Base-by-base conservation (phyloP, 192 early-diverging fungal species). In the Coemansia erecta region DNA sequence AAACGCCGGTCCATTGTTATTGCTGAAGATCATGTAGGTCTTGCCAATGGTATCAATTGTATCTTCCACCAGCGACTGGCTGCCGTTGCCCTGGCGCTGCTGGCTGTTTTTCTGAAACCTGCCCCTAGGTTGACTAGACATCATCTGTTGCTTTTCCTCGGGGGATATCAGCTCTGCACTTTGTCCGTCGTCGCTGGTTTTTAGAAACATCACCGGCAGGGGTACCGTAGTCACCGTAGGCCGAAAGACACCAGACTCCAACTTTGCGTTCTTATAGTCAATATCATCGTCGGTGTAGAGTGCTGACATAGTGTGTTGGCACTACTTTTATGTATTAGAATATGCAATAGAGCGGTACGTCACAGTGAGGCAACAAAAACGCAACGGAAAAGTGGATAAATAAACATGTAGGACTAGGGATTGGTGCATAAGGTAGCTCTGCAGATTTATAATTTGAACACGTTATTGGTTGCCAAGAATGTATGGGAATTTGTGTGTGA, bases 251-350 rank as follows among this genome's bases (percentile, higher is more conserved):
- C 61, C 57, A 9, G 64, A 64, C 0, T 60, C 44, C 13, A 70
- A 12, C 33, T 46, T 58, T 24, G 68, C 67, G 45, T 42, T 46
- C 13, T 40, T 52, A 45, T 71, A 77, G 35, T 35, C 52, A 6
- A 65, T 64, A 10, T 77, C 74, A 15, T 55, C 53, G 41, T 77
- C 68, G 11, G 64, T 61, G 53, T 64, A 77, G 49, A 77, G 37
- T 9, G 22, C 50, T 41, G 22, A 23, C 60, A 26, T 41, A 11
- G 45, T 68, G 58, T 19, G 62, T 67, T 7, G 53, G 58, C 46
- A 59, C 64, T 45, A 1, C 9, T 45, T 10, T 15, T 21, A 1
- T 45, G 3, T 5, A 21, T 45, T 45, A 45, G 14, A n/a, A 18
- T n/a, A 10, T 37, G 35, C 35, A 37, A 37, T 11, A 37, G 35